phyloP scores from a whole-genome alignment of 2,329 filamentous ascomycete genomes.

The Colletotrichum liaoningense region DNA sequence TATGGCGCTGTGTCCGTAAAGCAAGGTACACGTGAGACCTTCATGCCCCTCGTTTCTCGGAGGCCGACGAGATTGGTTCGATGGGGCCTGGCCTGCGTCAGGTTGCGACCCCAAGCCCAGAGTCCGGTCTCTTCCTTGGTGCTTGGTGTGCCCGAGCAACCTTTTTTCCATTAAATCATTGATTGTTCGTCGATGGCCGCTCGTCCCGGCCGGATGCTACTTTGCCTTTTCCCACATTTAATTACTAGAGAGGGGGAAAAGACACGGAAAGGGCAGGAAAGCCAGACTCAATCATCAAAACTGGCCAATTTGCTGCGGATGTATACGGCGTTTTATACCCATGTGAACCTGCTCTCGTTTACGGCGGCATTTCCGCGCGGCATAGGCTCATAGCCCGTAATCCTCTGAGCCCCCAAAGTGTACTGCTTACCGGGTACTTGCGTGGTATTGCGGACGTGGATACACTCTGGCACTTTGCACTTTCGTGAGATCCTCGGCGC shows the following conservation, averaged over 20 bases:
- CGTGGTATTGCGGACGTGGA: not conserved
- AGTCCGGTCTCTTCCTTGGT: conserved; percentile 29
- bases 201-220: conserved; percentile 6
- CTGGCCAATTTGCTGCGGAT: conserved; percentile 7
- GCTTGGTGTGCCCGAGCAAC: conserved; percentile 30
- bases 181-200: conserved; percentile 10
- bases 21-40: conserved; percentile 36
- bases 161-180: not conserved
- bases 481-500: not conserved
- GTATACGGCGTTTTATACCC: conserved; percentile 18
- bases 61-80: conserved; percentile 31
- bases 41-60: conserved; percentile 22
- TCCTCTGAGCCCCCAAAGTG: not conserved
- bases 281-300: not conserved
- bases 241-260: not conserved
- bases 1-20: conserved; percentile 12
- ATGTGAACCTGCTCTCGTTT: conserved; percentile 9
- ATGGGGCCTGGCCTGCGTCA: conserved; percentile 31
- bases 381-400: not conserved
- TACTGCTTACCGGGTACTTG: not conserved
- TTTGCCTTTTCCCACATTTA: conserved; percentile 2
- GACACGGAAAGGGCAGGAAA: not conserved
- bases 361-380: conserved; percentile 13
- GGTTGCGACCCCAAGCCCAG: conserved; percentile 31
- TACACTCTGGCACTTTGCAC: no score